Base-by-base conservation (phyloP, 805 yeast species). In the Saturnispora serradocipensis region DNA sequence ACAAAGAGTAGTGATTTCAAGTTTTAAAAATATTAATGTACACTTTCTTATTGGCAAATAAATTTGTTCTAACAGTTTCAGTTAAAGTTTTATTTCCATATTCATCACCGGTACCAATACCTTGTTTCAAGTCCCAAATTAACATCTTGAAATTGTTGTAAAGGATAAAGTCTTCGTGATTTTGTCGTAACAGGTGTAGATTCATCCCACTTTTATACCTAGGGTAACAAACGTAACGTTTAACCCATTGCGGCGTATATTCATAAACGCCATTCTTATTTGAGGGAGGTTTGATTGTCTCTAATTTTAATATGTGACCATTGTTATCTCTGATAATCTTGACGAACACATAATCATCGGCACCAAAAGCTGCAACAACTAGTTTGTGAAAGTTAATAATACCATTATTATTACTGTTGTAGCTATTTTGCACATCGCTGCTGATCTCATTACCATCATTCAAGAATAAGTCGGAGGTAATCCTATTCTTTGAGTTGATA, bases 191-290 rank as follows among this genome's bases (percentile, higher is more conserved):
- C 13, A 70, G 43, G 51, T 69, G 74, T 5, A 73, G 59, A 55
- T 71, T 72, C 76, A 73, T 73, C 30, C 68, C 70, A 45, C 73
- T 63, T 52, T 73, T 73, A 54, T 73, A 73, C 27, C 77, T 60
- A 45, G 77, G 77, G 50, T 64, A 70, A 40, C 76, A 72, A 42
- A 73, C 63, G 44, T 64, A 59, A 40, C 62, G 61, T 53, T 73
- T 73, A 16, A 72, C 57, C 72, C 71, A 68, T 47, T 65, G 71
- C 27, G 67, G 54, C 2, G 61, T 57, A 44, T 60, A 62, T 15
- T 51, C 50, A 16, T 36, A 50, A 16, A 57, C 51, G 38, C 54
- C 53, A 45, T 43, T 22, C 15, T 49, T 46, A 36, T 49, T 54
- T 6, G 45, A 11, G 1, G 59, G 61, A 5, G 61, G 60, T 13